Evolutionary conservation across 2,329 filamentous ascomycete genomes (phyloP).

Genomic region (Fusarium mexicanum): DNA sequence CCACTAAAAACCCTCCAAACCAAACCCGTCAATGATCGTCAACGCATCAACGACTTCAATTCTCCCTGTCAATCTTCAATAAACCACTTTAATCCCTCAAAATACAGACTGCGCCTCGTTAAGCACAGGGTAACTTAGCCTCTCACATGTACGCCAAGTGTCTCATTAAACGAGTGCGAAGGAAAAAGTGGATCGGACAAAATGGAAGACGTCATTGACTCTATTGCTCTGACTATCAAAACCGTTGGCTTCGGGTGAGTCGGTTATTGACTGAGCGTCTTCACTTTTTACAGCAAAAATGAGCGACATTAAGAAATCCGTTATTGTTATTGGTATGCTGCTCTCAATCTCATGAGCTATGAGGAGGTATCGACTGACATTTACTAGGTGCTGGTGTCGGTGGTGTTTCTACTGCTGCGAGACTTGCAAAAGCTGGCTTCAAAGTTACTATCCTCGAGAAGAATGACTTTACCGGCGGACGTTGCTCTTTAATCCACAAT

Average conservation of each 20-base stretch:
- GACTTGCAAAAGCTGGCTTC: conserved; percentile 75
- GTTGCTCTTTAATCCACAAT: conserved; percentile 72
- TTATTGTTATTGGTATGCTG: conserved; percentile 43
- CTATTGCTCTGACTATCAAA: conserved; percentile 14
- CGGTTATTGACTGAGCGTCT: not conserved
- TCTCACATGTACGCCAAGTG: conserved; percentile 5
- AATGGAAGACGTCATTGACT: conserved; percentile 38
- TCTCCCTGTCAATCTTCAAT: not conserved
- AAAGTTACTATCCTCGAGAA: conserved; percentile 82
- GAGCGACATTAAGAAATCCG: conserved; percentile 36
- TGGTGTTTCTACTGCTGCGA: conserved; percentile 76
- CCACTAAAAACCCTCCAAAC: not conserved
- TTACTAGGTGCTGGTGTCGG: conserved; percentile 72
- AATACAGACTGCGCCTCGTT: not conserved
- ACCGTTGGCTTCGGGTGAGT: conserved; percentile 1
- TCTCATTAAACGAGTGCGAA: conserved; percentile 4
- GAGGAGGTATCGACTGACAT: not conserved
- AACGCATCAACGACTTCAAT: not conserved
- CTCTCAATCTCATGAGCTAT: rapidly evolving
- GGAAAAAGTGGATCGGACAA: conserved; percentile 13
- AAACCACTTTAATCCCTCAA: not conserved
- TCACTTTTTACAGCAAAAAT: conserved; percentile 12
- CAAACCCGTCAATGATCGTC: conserved; percentile 7
- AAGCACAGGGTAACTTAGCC: not conserved
- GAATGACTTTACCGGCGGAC: conserved; percentile 76